Base-by-base conservation (phyloP, 1,284 basidiomycete species). In the Sanghuangporus baumii region DNA sequence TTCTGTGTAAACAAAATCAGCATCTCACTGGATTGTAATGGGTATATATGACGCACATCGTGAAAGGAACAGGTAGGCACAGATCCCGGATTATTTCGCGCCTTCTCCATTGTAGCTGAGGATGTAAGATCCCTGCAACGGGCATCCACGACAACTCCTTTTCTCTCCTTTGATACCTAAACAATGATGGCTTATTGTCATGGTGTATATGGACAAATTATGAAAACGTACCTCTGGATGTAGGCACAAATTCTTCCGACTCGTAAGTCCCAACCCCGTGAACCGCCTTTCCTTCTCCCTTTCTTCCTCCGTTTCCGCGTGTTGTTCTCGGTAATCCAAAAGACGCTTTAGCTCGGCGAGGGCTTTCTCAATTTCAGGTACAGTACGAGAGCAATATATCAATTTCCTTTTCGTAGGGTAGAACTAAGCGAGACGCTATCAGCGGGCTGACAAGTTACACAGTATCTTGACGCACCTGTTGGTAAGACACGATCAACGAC, bases 281-380 rank as follows among this genome's bases (percentile, higher is more conserved):
- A 97, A 98, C 31, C 79, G 86, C 51, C 81, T 81, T 70, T 98
- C 94, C 71, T 93, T 93, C 60, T 84, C 83, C 55, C 81, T 88
- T 68, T 93, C 81, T 66, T 91, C 89, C 48, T 86, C 82, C 1
- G 83, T 87, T 69, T 91, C 90, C 11, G 89, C 87, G 68, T 75
- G 81, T 48, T 78, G 76, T 69, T 85, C 81, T 40, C 97, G 87
- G 74, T 98, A 99, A 40, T 87, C 87, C 89, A 99, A 94, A 46
- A 99, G 78, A 54, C 96, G 81, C 75, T 98, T 97, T 71, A 99
- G 78, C 78, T 99, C 97, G 1, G 95, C 88, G 55, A 99, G 79
- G 0, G 97, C 97, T 75, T 99, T 99, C 75, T 99, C 97, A 69
- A 99, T 99, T 77, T 99, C 97, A 6, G 97, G 97, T n/a, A 99